Base-by-base conservation (phyloP, 2,329 filamentous ascomycete genomes). In the Cladophialophora bantiana region DNA sequence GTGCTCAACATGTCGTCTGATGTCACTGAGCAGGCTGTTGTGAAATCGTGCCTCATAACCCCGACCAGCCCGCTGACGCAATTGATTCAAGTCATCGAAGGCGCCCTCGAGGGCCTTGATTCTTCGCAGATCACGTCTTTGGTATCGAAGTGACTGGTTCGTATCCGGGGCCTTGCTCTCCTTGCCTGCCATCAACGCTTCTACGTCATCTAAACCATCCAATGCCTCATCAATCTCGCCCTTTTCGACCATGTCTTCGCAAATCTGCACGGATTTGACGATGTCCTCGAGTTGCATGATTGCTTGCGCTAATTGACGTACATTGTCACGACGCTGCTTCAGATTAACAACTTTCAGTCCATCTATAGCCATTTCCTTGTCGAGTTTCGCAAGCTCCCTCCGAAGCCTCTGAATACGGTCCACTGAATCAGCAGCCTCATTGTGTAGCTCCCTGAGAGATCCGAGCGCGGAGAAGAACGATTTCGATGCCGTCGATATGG, bases 391-490 rank as follows among this genome's bases (percentile, higher is more conserved):
- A 0, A 99, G 82, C 74, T 98, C 94, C 73, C 88, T 87, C 65
- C 95, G 86, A 48, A 99, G 77, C 0, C 86, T 84, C 75, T 93
- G 93, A 66, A 99, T 99, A 68, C 91, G 89, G 7, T 90, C 85
- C 1, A 99, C 94, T 1, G 94, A 98, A 65, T 96, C 92, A 10
- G 93, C 90, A 6, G 95, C 94, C 78, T 99, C 95, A 0, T 90
- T 90, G 76, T 99, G 94, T 10, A 99, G 83, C 76, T 97, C 93
- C 71, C 93, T 90, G 38, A 99, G 82, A 0, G 94, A 96, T 0
- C 95, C 94, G 0, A 99, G 83, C 0, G 95, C 95, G 0, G 93
- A 94, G 75, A 99, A 99, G 78, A 99, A 99, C 0, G 94, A 97
- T 0, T 93, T 93, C 0, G 95, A 98, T 1, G 95, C 95, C 0